Evolutionary conservation across 2,329 filamentous ascomycete genomes (phyloP).

Genomic region (Exophiala aquamarina): DNA sequence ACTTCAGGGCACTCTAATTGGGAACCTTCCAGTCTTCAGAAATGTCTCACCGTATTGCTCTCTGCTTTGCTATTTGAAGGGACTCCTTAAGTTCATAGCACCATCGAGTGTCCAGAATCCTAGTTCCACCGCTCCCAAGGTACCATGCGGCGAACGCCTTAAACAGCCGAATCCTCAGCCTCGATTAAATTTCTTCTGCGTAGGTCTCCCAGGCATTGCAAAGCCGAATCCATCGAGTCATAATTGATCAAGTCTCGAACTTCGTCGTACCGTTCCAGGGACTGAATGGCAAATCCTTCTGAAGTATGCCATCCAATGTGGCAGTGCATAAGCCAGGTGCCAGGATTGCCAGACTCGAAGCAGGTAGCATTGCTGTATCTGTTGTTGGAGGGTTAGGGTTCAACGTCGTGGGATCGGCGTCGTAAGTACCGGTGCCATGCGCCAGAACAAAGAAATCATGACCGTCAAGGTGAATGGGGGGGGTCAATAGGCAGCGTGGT

Average conservation of each 20-base stretch:
- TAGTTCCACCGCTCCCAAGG: too few relatives aligned
- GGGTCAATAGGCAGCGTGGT: slow-evolving; percentile 7
- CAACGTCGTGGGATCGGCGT: slow-evolving; percentile 22
- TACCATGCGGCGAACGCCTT: too few relatives aligned
- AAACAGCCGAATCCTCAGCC: too few relatives aligned
- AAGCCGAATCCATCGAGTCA: too few relatives aligned
- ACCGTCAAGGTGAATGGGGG: slow-evolving; percentile 35
- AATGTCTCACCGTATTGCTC: too few relatives aligned
- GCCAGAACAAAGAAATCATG: slow-evolving; percentile 30
- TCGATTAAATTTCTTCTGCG: too few relatives aligned
- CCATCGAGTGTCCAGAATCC: too few relatives aligned
- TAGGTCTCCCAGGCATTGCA: too few relatives aligned
- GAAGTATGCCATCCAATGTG: slow-evolving; percentile 34
- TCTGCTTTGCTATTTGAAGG: too few relatives aligned
- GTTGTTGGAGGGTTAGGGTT: slow-evolving; percentile 37
- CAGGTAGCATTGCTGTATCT: slow-evolving; percentile 41
- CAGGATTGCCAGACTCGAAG: slow-evolving; percentile 44
- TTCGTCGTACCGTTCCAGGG: slow-evolving; percentile 34
- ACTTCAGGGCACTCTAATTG: too few relatives aligned
- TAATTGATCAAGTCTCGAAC: slow-evolving; percentile 11
- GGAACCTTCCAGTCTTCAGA: too few relatives aligned
- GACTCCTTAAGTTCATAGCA: too few relatives aligned
- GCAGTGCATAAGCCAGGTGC: slow-evolving; percentile 38
- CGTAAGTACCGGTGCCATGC: slow-evolving; percentile 13
- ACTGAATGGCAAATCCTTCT: slow-evolving; percentile 35